Conservation (phyloP, 2,329 filamentous ascomycete species). For the Penicillium freii region DNA sequence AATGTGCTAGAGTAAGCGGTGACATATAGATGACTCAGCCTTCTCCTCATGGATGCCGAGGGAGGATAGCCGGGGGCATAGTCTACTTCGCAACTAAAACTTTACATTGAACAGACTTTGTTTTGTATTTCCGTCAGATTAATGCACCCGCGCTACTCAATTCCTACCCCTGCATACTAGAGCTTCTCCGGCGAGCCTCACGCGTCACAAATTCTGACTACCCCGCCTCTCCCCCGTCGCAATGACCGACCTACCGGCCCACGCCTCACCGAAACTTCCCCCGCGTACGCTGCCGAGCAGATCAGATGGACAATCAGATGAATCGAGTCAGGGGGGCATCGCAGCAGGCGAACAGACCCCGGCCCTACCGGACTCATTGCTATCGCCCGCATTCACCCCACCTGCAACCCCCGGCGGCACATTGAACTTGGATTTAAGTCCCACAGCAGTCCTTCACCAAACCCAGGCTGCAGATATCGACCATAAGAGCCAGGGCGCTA, state of each 20-base stretch:
- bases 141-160: background rate
- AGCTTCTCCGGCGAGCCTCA: background rate
- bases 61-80: slow-evolving; percentile 10
- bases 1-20: slow-evolving; percentile 29
- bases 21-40: slow-evolving; percentile 24
- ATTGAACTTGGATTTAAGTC: slow-evolving; percentile 26
- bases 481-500: slow-evolving; percentile 40
- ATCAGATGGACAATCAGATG: slow-evolving; percentile 18
- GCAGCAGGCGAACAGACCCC: slow-evolving; percentile 41
- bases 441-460: slow-evolving; percentile 31
- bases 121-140: slow-evolving; percentile 13
- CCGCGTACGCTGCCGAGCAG: slow-evolving; percentile 32
- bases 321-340: slow-evolving; percentile 21
- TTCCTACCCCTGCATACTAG: background rate
- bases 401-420: slow-evolving; percentile 45
- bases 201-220: background rate
- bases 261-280: slow-evolving; percentile 52
- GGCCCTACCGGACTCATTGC: slow-evolving; percentile 51
- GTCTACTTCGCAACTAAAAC: slow-evolving; percentile 4
- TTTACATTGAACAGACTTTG: slow-evolving; percentile 5
- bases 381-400: slow-evolving; percentile 55
- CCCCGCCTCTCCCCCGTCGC: slow-evolving; percentile 21
- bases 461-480: slow-evolving; percentile 27
- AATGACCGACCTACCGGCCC: slow-evolving; percentile 58
- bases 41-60: slow-evolving; percentile 22